phyloP scores from a whole-genome alignment of 345 rosid genomes.

The Erodium maritimum region DNA sequence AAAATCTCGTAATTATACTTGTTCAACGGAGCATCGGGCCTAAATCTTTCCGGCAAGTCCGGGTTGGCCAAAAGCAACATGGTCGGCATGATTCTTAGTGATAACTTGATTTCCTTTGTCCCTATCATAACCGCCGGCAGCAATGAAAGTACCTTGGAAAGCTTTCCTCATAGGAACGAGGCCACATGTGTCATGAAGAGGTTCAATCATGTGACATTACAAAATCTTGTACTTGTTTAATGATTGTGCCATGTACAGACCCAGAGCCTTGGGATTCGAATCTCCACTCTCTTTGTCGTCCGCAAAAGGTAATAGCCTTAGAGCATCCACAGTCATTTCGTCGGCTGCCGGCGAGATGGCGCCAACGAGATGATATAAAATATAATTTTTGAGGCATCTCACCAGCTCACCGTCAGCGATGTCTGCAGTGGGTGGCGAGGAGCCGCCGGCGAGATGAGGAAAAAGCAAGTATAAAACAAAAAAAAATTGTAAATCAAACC shows the following conservation, averaged over 20 bases:
- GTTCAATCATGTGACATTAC: constrained; percentile 63
- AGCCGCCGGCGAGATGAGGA: too few relatives aligned
- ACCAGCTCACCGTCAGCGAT: too few relatives aligned
- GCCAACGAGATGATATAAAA: too few relatives aligned
- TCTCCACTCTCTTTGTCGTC: constrained; percentile 40
- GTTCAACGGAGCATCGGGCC: constrained; percentile 43
- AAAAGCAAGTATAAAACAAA: too few relatives aligned
- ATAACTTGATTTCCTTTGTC: constrained; percentile 43
- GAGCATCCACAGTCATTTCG: too few relatives aligned
- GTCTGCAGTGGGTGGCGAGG: too few relatives aligned
- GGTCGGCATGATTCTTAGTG: constrained; percentile 35
- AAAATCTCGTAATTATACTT: constrained; percentile 37
- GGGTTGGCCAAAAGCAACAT: constrained; percentile 65
- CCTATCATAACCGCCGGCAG: constrained; percentile 41
- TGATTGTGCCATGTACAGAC: constrained; percentile 46
- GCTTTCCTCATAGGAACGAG: constrained; percentile 52
- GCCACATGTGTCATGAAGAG: constrained; percentile 26
- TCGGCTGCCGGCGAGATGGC: too few relatives aligned
- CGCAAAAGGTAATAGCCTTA: constrained; percentile 53
- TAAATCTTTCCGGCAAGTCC: constrained; percentile 54
- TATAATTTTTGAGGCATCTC: too few relatives aligned
- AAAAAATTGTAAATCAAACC: too few relatives aligned
- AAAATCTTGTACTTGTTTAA: constrained; percentile 42
- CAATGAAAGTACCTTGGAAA: constrained; percentile 53
- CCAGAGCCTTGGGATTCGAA: constrained; percentile 53